A percentile compares a stretch with the other conserved stretches of the same genome.
Evolutionary conservation across 2,329 filamentous ascomycete genomes (phyloP).

Genomic region (Neonectria hederae): DNA sequence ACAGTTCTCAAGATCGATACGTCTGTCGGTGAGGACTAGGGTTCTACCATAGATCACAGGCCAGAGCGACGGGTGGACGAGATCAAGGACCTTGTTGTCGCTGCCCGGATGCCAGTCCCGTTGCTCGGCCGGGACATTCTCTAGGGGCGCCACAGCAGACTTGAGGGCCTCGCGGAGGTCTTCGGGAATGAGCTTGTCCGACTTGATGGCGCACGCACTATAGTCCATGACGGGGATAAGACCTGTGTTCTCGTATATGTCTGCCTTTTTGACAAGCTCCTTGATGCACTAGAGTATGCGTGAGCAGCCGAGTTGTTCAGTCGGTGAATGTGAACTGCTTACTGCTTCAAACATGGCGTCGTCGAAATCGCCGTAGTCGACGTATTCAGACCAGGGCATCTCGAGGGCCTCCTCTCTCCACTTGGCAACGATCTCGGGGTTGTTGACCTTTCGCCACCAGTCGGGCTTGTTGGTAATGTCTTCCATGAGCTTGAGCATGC

Average conservation of each 20-base stretch:
- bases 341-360: constrained; percentile 45
- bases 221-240: constrained; percentile 49
- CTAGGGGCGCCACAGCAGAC: constrained; percentile 56
- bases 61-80: constrained; percentile 72
- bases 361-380: constrained; percentile 41
- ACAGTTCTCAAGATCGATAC: constrained; percentile 50
- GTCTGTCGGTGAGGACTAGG: constrained; percentile 42
- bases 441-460: constrained; percentile 47
- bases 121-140: constrained; percentile 57
- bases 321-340: not conserved
- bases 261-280: constrained; percentile 47
- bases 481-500: constrained; percentile 47
- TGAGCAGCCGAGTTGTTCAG: not conserved
- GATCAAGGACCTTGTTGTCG: constrained; percentile 65
- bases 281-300: constrained; percentile 41
- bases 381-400: constrained; percentile 43
- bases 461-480: constrained; percentile 48
- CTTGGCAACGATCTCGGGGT: constrained; percentile 38
- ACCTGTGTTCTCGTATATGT: constrained; percentile 45
- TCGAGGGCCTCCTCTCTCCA: constrained; percentile 45
- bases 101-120: constrained; percentile 72
- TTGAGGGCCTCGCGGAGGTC: constrained; percentile 50
- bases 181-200: constrained; percentile 43
- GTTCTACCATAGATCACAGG: constrained; percentile 65
- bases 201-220: constrained; percentile 47